These are phyloP conservation scores for Leccinum olivaceopallidum DNA, from an alignment of 768 basidiomycete species.

Conservation along the genomic window DNA sequence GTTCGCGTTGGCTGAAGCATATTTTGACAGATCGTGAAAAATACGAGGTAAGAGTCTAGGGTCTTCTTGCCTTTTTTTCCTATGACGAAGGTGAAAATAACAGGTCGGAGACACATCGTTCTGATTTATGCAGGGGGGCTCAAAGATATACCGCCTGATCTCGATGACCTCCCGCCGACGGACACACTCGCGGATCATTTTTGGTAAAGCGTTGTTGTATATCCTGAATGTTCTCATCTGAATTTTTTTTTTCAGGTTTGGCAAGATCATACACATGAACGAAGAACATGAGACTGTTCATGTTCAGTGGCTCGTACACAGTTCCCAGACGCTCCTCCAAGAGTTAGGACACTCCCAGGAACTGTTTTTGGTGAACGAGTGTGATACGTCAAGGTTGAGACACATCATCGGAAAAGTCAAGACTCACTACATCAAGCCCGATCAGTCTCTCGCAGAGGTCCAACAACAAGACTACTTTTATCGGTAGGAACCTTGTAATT, in stretches of 20 bases:
- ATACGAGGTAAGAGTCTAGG: conserved; percentile 41
- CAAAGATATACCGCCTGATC: conserved; percentile 35
- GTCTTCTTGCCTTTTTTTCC: neutral
- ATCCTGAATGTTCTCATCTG: neutral
- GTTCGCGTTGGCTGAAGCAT: conserved; percentile 38
- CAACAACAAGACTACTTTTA: conserved; percentile 52
- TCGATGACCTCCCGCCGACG: conserved; percentile 36
- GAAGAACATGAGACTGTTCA: conserved; percentile 49
- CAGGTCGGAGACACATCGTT: conserved; percentile 64
- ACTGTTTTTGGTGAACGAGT: conserved; percentile 59
- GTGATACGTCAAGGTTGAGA: conserved; percentile 38
- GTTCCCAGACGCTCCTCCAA: conserved; percentile 56
- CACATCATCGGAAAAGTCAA: conserved; percentile 24
- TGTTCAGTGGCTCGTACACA: conserved; percentile 76
- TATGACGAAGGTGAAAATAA: conserved; percentile 4
- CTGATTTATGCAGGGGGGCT: conserved; percentile 44
- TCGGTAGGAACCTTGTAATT: conserved; percentile 40
- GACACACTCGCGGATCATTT: conserved; percentile 58
- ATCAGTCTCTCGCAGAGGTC: conserved; percentile 26
- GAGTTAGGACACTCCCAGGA: conserved; percentile 66
- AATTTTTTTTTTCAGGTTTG: conserved; percentile 54
- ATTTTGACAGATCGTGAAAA: conserved; percentile 43
- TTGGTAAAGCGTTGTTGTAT: conserved; percentile 44
- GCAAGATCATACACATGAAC: conserved; percentile 55
- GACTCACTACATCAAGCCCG: conserved; percentile 38